Conservation (phyloP, 768 basidiomycete genomes). For the Pulveroboletus sp. region DNA sequence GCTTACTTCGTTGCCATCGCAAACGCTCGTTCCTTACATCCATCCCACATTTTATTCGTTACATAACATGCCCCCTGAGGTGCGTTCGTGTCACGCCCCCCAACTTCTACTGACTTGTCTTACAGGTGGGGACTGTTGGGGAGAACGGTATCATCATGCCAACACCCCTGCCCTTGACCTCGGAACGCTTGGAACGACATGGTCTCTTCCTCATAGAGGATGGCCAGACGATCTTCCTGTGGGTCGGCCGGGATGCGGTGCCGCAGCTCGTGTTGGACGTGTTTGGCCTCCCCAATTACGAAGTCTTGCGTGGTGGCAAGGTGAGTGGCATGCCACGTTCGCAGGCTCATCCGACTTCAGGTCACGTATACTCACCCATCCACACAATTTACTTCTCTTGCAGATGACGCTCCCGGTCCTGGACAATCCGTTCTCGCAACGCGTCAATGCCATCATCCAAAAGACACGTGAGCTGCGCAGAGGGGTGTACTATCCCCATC, state of each 20-base stretch:
- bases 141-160: conserved; percentile 88
- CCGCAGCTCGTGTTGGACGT: conserved; percentile 92
- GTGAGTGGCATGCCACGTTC: conserved; percentile 32
- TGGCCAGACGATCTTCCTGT: conserved; percentile 95
- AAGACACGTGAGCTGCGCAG: conserved; percentile 93
- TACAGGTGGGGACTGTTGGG: conserved; percentile 84
- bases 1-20: conserved; percentile 85
- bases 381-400: not conserved
- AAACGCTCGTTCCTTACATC: conserved; percentile 88
- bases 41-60: conserved; percentile 94
- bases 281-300: conserved; percentile 85
- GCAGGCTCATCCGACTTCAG: not conserved
- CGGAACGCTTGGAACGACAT: conserved; percentile 92
- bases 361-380: not conserved
- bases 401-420: conserved; percentile 85
- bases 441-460: conserved; percentile 88
- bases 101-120: conserved; percentile 4
- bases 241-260: conserved; percentile 98
- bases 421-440: conserved; percentile 94
- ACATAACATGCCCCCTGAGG: conserved; percentile 94
- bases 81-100: conserved; percentile 29
- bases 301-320: conserved; percentile 90
- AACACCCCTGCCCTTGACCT: conserved; percentile 81
- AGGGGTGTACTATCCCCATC: conserved; percentile 87
- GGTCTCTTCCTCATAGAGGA: conserved; percentile 97